These are phyloP conservation scores for Geranium brycei DNA, from an alignment of 345 rosid genomes.

Conservation along the genomic window DNA sequence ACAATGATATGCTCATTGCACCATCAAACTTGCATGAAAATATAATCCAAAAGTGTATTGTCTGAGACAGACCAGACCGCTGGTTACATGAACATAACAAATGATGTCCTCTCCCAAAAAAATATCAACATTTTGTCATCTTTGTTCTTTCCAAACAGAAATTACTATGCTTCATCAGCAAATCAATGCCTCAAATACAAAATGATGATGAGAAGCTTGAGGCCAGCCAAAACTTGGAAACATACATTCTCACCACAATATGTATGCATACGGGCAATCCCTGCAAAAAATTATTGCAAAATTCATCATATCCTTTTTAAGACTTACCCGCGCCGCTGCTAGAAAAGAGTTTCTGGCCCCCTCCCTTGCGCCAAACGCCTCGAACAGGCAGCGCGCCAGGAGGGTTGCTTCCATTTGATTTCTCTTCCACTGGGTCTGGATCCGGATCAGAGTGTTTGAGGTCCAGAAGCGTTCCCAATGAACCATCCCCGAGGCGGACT, in stretches of 20 bases:
- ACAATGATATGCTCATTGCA: too few relatives aligned
- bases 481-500: slow-evolving; percentile 64
- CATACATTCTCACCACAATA: neutral
- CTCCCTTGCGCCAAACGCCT: slow-evolving; percentile 68
- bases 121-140: neutral
- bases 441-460: slow-evolving; percentile 20
- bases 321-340: slow-evolving; percentile 1
- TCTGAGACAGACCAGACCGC: neutral
- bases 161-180: neutral
- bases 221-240: too few relatives aligned
- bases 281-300: neutral
- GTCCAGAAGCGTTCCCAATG: slow-evolving; percentile 52
- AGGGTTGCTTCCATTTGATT: slow-evolving; percentile 17
- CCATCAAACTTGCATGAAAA: too few relatives aligned
- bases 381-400: slow-evolving; percentile 33
- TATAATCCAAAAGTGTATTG: too few relatives aligned
- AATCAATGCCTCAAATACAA: neutral
- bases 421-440: slow-evolving; percentile 13
- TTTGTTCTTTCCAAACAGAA: neutral
- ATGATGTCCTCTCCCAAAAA: neutral
- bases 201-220: neutral
- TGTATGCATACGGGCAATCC: neutral
- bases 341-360: slow-evolving; percentile 46
- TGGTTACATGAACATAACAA: neutral
- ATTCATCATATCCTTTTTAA: neutral